Percentiles rank a stretch among this genome's conserved stretches.
Evolutionary conservation across 1,284 basidiomycete species (phyloP).

Genomic region (Ceratorhiza oryzae-sativae): DNA sequence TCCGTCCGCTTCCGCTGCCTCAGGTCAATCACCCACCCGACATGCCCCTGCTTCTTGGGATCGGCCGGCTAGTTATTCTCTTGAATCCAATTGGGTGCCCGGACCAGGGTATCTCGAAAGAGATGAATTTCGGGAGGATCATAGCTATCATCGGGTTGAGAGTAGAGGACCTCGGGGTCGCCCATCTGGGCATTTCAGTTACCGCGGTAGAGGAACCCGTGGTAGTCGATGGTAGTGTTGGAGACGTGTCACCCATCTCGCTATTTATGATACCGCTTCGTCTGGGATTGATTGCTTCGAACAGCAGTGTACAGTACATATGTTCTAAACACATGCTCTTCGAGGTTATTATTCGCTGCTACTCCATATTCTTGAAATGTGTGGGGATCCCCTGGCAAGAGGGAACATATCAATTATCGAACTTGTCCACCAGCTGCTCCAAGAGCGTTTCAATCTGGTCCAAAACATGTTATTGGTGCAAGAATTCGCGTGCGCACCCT

Average conservation of each 20-base stretch:
- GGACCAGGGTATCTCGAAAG: slow-evolving; percentile 25
- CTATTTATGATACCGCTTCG: background rate
- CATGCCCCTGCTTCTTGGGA: slow-evolving; percentile 31
- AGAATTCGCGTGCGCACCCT: no score
- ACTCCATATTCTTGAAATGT: no score
- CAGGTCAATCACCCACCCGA: background rate
- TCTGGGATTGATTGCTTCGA: background rate
- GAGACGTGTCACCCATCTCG: background rate
- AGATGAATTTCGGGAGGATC: slow-evolving; percentile 23
- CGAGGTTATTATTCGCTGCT: no score
- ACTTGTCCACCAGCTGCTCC: slow-evolving; percentile 9
- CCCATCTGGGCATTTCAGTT: background rate
- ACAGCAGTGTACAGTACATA: background rate
- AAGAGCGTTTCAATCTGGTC: slow-evolving; percentile 24
- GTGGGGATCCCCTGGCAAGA: no score
- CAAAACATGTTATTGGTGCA: background rate
- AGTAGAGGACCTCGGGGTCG: slow-evolving; percentile 17
- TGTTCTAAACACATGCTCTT: no score
- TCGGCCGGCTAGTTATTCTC: background rate
- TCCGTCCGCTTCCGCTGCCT: background rate
- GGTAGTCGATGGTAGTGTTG: slow-evolving; percentile 17
- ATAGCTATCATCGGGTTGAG: slow-evolving; percentile 1
- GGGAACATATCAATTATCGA: no score
- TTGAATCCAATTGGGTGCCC: slow-evolving; percentile 27
- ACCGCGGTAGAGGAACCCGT: slow-evolving; percentile 26